Evolutionary conservation across 176 grass and related monocot species (phyloP), one percentile per base, ranked within the genome.

Genomic region (Rhipidocladum racemiflorum): DNA sequence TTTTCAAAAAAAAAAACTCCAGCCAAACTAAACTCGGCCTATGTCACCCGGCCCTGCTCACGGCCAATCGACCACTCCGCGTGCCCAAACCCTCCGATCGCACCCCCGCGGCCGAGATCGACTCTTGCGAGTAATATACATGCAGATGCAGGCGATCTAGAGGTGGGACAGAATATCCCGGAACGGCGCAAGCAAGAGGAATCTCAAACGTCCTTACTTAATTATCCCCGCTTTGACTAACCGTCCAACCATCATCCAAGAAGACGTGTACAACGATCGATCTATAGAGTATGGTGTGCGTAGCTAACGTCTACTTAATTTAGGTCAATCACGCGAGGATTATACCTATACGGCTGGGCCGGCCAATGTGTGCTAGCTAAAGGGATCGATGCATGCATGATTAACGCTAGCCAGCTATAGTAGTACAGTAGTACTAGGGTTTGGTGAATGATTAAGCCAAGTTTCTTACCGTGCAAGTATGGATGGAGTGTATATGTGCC

Each of bases 301-400:
- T 27, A 6, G 56, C 55, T 83, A 51, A 60, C 81, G 81, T 75
- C 71, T 75, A 32, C 71, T 54, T 40, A 40, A 40, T 40, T 75
- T 61, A 84, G 53, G 81, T 65, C 70, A 83, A 75, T 75, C 30
- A 39, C 74, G 59, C 70, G 53, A 28, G 43, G 12, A 65, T 51
- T 49, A n/a, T 73, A 74, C 3, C 39, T 49, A n/a, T 73, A 74
- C 3, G 24, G 9, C 56, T 11, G 1, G 56, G 56, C 24, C 23
- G 24, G 4, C 10, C 23, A 25, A 14, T 60, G n/a, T 27, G 56
- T 27, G 56, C 51, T 55, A 40, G 24, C 56, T 5, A 60, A 27
- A 60, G 24, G 24, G 10, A 13, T 13, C 23, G 23, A 48, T 45
- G 1, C 30, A 24, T 2, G 23, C 24, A 60, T 60, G 56, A 60